Evolutionary conservation across 1,139 yeast species (phyloP), one percentile per base, ranked within the genome.

Genomic region (Yamadazyma conglobata): DNA sequence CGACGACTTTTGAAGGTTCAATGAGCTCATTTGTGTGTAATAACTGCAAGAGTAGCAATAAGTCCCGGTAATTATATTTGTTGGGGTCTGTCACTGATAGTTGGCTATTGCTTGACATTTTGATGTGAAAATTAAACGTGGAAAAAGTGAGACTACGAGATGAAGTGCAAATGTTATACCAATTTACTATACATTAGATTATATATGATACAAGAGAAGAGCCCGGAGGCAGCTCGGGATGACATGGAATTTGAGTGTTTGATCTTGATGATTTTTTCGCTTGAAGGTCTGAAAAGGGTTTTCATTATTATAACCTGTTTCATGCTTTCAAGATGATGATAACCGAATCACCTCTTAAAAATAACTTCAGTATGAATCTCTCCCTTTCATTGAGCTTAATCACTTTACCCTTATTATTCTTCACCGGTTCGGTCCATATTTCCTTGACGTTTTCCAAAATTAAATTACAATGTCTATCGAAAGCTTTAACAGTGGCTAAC

Each of bases 381-480:
- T 93, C 98, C 48, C 79, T 79, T 35, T 85, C 68, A 5, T 82
- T 72, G 1, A 79, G 67, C 48, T 80, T 77, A 25, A 84, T 82
- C 44, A 76, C 78, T 48, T 83, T 82, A 2, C 91, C 89, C 46
- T 79, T 79, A 28, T 72, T 60, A 37, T 72, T 77, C 47, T 75
- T 67, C 20, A 82, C 74, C 2, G 67, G 65, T 47, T 87, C 95
- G 0, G 85, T 77, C 95, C 95, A 87, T 47, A 87, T 64, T 52
- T 91, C 98, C 53, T 85, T 87, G 24, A 91, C 97, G 48, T 88
- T 87, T 49, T 87, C 96, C 43, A 91, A 63, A 6, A 91, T 81
- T 83, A 91, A 77, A 55, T 91, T 91, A 40, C 96, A 83, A 57
- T 91, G 99, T 50, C 96, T 79, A 54, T 91, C 99, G 54, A 88